phyloP scores from a whole-genome alignment of 2,329 filamentous ascomycete species.

The Penicillium sp. region DNA sequence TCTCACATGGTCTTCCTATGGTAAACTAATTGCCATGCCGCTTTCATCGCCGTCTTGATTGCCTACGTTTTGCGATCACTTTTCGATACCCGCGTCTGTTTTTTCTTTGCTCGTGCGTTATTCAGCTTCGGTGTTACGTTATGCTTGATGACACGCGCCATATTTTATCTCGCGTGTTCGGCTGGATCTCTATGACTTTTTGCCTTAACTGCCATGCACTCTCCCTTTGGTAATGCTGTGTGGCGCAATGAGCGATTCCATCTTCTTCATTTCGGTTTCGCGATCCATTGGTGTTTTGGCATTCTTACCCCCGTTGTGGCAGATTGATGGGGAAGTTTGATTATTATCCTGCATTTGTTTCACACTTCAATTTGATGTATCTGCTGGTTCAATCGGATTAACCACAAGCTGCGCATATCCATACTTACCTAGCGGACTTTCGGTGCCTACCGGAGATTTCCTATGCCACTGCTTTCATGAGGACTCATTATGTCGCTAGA shows the following conservation, averaged over 20 bases:
- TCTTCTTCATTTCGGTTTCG: slow-evolving; percentile 1
- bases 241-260: slow-evolving; percentile 13
- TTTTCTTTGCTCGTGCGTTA: background rate
- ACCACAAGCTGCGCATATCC: background rate
- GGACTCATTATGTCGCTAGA: background rate
- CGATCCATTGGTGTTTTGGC: slow-evolving; percentile 13
- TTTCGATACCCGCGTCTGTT: slow-evolving; percentile 9
- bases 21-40: background rate
- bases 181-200: slow-evolving; percentile 3
- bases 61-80: slow-evolving; percentile 1
- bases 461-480: background rate
- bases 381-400: background rate
- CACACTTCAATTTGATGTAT: background rate
- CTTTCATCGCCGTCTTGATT: slow-evolving; percentile 1
- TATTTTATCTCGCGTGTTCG: background rate
- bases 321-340: background rate
- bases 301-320: background rate
- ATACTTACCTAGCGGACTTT: background rate
- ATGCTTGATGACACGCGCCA: background rate
- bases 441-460: no score
- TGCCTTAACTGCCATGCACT: background rate
- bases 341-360: background rate
- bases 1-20: slow-evolving; percentile 23
- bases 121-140: slow-evolving; percentile 1
- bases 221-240: slow-evolving; percentile 13